Evolutionary conservation across 345 rosid genomes (phyloP), one percentile per base, ranked within the genome.

Genomic region (Turnera subulata): DNA sequence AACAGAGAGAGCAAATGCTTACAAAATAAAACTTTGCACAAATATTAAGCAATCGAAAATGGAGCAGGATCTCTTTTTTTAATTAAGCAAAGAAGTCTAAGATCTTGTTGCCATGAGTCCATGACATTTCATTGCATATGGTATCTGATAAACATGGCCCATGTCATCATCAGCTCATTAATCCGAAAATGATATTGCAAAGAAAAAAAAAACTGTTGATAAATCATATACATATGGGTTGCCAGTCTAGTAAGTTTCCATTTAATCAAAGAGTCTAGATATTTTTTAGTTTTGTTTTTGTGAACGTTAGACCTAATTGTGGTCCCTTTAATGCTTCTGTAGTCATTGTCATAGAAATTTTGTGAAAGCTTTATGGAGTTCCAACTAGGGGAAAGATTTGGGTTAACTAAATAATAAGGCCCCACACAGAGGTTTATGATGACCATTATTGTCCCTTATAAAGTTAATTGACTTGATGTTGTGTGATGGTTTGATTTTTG

Each of bases 371-470:
- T 62, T 62, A 50, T 39, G 12, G 39, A 66, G 64, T 42, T 60
- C 53, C 47, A 44, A 42, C 61, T 19, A 42, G 48, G 21, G 65
- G 63, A 47, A 55, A 72, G 69, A 58, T 52, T 42, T 72, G 53
- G 55, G 62, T 46, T 20, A 23, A 65, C 33, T 46, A 6, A 44
- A 61, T 29, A 46, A 0, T 24, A 0, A 2, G 67, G 56, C 35
- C 61, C 59, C 54, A 35, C 16, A 6, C 6, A 0, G 5, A 8
- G 25, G 56, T n/a, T 50, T 24, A 8, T 15, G 19, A 43, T 26
- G 43, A 19, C 50, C 20, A 50, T 14, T 16, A 45, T 26, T 29
- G 35, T 29, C 35, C 43, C 12, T n/a, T 5, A 9, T 2, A 19
- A 21, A 35, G 44, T 35, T 47, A 0, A 15, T 59, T 59, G 64